These are phyloP conservation scores for Thinopyrum elongatum DNA, from an alignment of 176 grass and related monocot species.

Conservation along the genomic window DNA sequence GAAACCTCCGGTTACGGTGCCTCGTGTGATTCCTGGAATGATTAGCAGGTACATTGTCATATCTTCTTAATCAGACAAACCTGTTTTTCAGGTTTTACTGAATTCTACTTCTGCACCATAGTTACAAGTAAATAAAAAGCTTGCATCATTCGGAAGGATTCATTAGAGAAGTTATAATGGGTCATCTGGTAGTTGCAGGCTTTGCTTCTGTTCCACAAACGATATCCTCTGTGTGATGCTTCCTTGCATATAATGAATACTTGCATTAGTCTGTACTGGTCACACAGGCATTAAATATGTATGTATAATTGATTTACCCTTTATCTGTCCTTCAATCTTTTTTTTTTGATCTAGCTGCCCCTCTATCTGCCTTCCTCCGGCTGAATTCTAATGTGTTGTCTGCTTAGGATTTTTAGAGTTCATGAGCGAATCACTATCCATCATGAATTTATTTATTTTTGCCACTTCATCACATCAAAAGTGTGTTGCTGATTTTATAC, in stretches of 20 bases:
- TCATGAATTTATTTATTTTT: not conserved
- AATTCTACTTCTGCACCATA: not conserved
- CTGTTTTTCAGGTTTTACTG: constrained; percentile 16
- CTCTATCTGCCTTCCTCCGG: not conserved
- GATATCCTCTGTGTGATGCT: not conserved
- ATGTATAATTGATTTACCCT: not conserved
- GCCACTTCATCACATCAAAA: not conserved
- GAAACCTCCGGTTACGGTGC: constrained; percentile 84
- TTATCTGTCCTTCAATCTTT: not conserved
- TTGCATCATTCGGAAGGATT: not conserved
- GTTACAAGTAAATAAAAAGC: not conserved
- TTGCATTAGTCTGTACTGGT: not conserved
- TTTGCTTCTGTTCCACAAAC: not conserved
- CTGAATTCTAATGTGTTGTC: not conserved
- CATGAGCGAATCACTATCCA: constrained; percentile 11
- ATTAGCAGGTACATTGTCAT: constrained; percentile 65
- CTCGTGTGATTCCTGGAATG: constrained; percentile 86
- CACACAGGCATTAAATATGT: not conserved
- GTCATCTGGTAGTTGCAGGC: constrained; percentile 4
- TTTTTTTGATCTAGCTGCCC: not conserved
- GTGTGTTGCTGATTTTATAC: constrained; percentile 8
- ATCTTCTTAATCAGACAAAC: constrained; percentile 15
- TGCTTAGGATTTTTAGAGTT: constrained; percentile 2
- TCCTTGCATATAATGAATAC: constrained; percentile 9
- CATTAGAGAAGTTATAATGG: constrained; percentile 27